Evolutionary conservation across 2,329 filamentous ascomycete species (phyloP).

Genomic region (Exophiala bonariae): DNA sequence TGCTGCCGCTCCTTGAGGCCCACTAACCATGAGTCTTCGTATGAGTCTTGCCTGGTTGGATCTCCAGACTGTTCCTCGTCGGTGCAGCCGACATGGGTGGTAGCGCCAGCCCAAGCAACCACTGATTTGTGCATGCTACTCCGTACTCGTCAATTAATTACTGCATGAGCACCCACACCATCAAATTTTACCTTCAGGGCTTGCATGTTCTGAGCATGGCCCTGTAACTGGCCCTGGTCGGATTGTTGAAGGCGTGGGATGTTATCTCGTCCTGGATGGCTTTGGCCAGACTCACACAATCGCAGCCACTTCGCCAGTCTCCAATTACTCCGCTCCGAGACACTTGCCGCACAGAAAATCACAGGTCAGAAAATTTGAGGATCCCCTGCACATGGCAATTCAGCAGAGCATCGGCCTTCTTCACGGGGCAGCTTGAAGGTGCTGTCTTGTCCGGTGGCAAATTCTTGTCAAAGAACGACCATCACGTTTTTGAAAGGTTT

Average conservation of each 20-base stretch:
- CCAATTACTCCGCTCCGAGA: neutral
- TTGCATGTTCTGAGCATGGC: slow-evolving; percentile 9
- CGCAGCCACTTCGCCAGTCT: slow-evolving; percentile 1
- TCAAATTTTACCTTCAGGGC: slow-evolving; percentile 15
- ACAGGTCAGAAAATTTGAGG: no score
- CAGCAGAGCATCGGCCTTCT: neutral
- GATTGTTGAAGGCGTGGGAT: slow-evolving; percentile 16
- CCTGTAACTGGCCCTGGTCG: slow-evolving; percentile 7
- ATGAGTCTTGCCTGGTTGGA: no score
- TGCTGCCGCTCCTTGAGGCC: no score
- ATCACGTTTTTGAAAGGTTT: slow-evolving; percentile 3
- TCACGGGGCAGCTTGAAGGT: neutral
- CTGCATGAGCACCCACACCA: slow-evolving; percentile 14
- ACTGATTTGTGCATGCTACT: neutral
- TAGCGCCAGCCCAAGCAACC: slow-evolving; percentile 3
- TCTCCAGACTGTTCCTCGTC: no score
- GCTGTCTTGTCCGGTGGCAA: neutral
- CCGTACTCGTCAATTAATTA: slow-evolving; percentile 1
- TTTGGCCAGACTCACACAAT: slow-evolving; percentile 1
- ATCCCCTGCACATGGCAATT: no score
- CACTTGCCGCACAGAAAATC: no score
- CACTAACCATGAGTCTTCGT: no score
- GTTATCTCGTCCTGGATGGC: slow-evolving; percentile 14
- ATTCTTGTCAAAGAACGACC: neutral
- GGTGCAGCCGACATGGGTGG: slow-evolving; percentile 4